Evolutionary conservation across 1,284 basidiomycete species (phyloP), one percentile per base, ranked within the genome.

Genomic region (Papiliotrema terrestris): DNA sequence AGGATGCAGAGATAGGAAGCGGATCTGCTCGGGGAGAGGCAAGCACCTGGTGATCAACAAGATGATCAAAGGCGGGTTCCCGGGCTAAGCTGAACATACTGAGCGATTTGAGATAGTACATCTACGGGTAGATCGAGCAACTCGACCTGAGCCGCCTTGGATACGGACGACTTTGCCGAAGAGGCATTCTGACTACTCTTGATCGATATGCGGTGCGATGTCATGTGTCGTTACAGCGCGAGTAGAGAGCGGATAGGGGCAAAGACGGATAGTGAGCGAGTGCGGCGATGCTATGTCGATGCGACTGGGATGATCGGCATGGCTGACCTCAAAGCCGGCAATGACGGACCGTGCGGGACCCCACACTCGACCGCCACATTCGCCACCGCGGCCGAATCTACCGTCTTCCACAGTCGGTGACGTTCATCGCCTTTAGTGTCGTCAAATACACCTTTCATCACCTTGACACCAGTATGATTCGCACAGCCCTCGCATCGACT

Each of bases 101-200:
- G 54, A 1, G 67, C 64, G 49, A 74, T 74, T 45, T 74, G 67
- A 52, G 60, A 61, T 1, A 70, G 57, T 8, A 73, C 59, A 51
- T 73, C 71, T 25, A 53, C 59, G 3, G 71, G 71, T n/a, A 73
- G 62, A 45, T 68, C 65, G 20, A 70, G 60, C 15, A 73, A 57
- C 17, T n/a, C 39, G 39, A 41, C 6, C 39, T 5, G 15, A 17
- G 39, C 39, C 17, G 39, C 5, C 29, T 11, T 32, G 29, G 29
- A 5, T 5, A 32, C 11, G 29, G 29, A 32, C 6, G 29, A 32
- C 11, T 11, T 32, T 32, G 29, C 29, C 29, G 29, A 32, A 5
- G 29, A 32, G 6, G 29, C 29, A 32, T 6, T 5, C 29, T 5
- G 6, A 32, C 11, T 5, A 11, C 29, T 11, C 6, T 32, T 32